Evolutionary conservation across 371 early-diverging fungal species (phyloP).

Genomic region (Mortierella sp.): DNA sequence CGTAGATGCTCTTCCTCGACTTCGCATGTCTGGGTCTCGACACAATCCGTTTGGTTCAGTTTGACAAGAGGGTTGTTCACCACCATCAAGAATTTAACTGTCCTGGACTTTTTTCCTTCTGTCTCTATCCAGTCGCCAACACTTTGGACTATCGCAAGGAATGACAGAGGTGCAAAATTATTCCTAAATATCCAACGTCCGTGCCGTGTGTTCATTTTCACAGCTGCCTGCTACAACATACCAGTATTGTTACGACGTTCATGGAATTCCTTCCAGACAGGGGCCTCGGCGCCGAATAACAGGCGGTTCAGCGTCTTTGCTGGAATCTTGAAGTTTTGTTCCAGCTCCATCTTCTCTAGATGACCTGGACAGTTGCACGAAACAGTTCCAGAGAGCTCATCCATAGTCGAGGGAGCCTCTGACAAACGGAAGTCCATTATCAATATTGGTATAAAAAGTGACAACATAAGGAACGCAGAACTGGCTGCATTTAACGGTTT

Average conservation of each 20-base stretch:
- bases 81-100: slow-evolving; percentile 65
- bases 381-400: slow-evolving; percentile 62
- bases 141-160: slow-evolving; percentile 46
- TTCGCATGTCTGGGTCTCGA: slow-evolving; percentile 63
- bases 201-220: too few relatives aligned
- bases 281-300: slow-evolving; percentile 63
- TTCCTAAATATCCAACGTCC: too few relatives aligned
- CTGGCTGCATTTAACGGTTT: too few relatives aligned
- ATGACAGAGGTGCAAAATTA: not conserved
- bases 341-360: slow-evolving; percentile 70
- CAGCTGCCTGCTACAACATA: slow-evolving; percentile 30
- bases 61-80: slow-evolving; percentile 68
- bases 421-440: too few relatives aligned
- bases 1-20: slow-evolving; percentile 64
- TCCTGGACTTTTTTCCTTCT: slow-evolving; percentile 55
- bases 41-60: slow-evolving; percentile 69
- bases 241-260: slow-evolving; percentile 60
- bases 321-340: slow-evolving; percentile 65
- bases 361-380: slow-evolving; percentile 76
- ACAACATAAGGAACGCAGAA: too few relatives aligned
- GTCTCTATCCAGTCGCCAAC: slow-evolving; percentile 56
- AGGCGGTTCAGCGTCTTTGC: slow-evolving; percentile 72
- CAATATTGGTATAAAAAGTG: too few relatives aligned
- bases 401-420: slow-evolving; percentile 57
- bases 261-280: slow-evolving; percentile 65